Evolutionary conservation across 2,329 filamentous ascomycete genomes (phyloP), one percentile per base, ranked within the genome.

Genomic region (Karstenula rhodostoma): DNA sequence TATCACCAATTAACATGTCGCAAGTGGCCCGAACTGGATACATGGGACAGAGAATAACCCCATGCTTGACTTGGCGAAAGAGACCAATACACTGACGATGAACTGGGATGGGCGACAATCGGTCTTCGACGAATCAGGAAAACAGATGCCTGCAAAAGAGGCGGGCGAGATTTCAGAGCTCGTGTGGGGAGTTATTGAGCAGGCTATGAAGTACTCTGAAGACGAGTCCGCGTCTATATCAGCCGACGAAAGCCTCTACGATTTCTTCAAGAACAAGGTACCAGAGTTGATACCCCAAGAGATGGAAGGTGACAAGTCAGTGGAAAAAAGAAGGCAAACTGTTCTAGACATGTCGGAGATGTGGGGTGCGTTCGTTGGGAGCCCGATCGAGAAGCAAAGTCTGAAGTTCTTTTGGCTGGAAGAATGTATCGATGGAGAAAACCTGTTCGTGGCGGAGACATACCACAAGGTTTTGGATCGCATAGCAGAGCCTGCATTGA

Each of bases 321-420:
- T 83, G 6, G 70, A 73, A 42, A 79, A 61, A 78, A 83, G 75
- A 79, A 87, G 66, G 80, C 82, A 50, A 76, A 85, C 42, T 70
- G 80, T 67, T 35, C 70, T 88, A 6, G 79, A 86, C 44, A 80
- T 86, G 68, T 85, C 86, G 3, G 85, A 89, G 66, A 83, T 87
- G 68, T 92, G 90, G 89, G 90, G 90, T 2, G 85, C 86, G 0
- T 93, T 91, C 71, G 84, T 92, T 6, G 90, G 90, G 15, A 89
- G 85, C 60, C 84, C 87, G 0, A 81, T 91, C 9, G 78, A 82
- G 55, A 84, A 72, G 27, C 90, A 93, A 73, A 92, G 89, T 67
- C 79, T 93, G 33, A 91, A 89, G 78, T 93, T 87, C 78, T 91
- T 92, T 73, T 92, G 90, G 89, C 73, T 93, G 5, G 90, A 93